phyloP scores from a whole-genome alignment of 331 rosid genomes.

The Arachis monticola region DNA sequence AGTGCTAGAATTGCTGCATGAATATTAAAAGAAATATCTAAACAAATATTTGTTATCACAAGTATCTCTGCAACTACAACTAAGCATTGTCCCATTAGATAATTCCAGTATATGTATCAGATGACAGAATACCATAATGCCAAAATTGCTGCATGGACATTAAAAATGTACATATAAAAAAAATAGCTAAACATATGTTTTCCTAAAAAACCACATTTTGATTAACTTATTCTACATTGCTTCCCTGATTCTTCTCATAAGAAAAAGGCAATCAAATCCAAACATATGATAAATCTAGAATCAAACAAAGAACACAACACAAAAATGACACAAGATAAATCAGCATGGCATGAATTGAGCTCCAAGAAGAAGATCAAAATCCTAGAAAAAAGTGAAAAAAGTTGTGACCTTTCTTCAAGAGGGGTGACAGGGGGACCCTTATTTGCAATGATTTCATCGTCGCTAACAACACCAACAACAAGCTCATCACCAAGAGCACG shows the following conservation, averaged over 20 bases:
- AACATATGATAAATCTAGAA: background rate
- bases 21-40: too few species aligned
- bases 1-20: too few species aligned
- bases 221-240: background rate
- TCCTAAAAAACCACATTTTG: background rate
- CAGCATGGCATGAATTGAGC: too few species aligned
- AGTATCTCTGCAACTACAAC: too few species aligned
- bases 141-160: background rate
- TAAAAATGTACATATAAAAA: background rate
- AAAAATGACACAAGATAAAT: background rate
- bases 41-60: background rate
- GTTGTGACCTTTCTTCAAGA: constrained; percentile 73
- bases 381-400: background rate
- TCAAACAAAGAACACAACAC: background rate
- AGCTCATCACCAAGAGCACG: constrained; percentile 94
- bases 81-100: too few species aligned
- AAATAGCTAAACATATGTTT: background rate
- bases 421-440: constrained; percentile 99
- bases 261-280: background rate
- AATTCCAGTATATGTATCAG: too few species aligned
- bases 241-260: background rate
- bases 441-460: constrained; percentile 87
- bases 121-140: background rate
- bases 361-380: background rate
- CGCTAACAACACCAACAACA: constrained; percentile 92